Conservation (phyloP, 495 filamentous ascomycete genomes). For the Penicillium cataractarum region DNA sequence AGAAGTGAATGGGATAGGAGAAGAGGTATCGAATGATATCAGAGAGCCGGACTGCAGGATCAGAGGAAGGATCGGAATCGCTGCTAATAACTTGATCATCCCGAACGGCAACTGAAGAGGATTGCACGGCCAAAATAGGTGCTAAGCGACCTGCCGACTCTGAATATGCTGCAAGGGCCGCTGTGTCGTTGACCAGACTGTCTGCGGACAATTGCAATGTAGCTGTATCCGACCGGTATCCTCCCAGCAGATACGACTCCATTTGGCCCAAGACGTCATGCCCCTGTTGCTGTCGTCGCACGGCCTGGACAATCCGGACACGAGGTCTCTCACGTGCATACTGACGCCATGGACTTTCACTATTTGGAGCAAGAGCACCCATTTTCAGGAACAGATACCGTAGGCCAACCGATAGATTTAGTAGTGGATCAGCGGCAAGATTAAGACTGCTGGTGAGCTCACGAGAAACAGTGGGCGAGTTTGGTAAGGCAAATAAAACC, state of each 20-base stretch:
- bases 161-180: neutral
- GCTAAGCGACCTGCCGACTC: neutral
- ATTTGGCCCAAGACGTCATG: neutral
- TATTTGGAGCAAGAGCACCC: neutral
- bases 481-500: neutral
- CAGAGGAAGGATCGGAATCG: neutral
- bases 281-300: neutral
- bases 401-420: neutral
- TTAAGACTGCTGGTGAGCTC: neutral
- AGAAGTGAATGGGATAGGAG: neutral
- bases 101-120: neutral
- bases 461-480: neutral
- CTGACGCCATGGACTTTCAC: neutral
- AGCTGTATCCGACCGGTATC: neutral
- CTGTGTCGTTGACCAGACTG: neutral
- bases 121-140: neutral
- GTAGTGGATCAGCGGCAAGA: neutral
- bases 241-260: neutral
- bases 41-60: neutral
- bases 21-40: neutral
- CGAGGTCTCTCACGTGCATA: neutral
- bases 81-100: neutral
- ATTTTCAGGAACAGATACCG: neutral
- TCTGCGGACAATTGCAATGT: neutral
- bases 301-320: neutral